phyloP scores from a whole-genome alignment of 2,329 filamentous ascomycete species.

The Penicillium sumatraense region DNA sequence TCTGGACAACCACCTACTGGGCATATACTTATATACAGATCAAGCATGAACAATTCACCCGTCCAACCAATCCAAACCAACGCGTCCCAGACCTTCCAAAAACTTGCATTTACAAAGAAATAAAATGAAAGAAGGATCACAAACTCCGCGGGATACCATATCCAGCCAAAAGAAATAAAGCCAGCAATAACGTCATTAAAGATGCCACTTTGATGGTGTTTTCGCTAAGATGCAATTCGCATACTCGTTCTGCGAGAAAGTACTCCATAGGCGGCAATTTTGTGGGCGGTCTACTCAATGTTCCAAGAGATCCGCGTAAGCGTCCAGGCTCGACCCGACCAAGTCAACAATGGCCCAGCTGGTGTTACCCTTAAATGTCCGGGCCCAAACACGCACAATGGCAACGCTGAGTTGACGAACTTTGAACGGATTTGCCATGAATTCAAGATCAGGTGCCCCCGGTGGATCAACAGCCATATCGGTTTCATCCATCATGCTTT shows the following conservation, averaged over 20 bases:
- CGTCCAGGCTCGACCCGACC: conserved; percentile 51
- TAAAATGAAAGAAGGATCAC: too few relatives aligned
- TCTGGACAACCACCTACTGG: not conserved
- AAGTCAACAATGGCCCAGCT: conserved; percentile 55
- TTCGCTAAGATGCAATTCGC: conserved; percentile 11
- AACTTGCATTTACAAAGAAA: conserved; percentile 15
- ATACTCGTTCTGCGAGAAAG: conserved; percentile 10
- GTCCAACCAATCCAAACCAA: conserved; percentile 4
- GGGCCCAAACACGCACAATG: conserved; percentile 54
- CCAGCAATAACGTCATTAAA: conserved; percentile 22
- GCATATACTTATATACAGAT: conserved; percentile 18
- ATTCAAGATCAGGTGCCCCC: conserved; percentile 46
- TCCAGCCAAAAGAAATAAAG: conserved; percentile 19
- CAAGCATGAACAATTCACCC: conserved; percentile 12
- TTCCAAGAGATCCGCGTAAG: conserved; percentile 52
- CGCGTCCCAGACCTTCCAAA: conserved; percentile 3
- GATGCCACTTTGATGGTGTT: conserved; percentile 2
- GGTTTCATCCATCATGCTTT: conserved; percentile 55
- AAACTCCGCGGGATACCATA: conserved; percentile 31
- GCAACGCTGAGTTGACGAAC: conserved; percentile 52
- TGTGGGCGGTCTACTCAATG: conserved; percentile 8
- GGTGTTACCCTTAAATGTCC: conserved; percentile 53
- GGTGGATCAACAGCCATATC: conserved; percentile 49
- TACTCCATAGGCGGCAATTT: not conserved
- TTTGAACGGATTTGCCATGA: conserved; percentile 48